phyloP scores from a whole-genome alignment of 805 yeast species.

The Jamesozyma rosinii region DNA sequence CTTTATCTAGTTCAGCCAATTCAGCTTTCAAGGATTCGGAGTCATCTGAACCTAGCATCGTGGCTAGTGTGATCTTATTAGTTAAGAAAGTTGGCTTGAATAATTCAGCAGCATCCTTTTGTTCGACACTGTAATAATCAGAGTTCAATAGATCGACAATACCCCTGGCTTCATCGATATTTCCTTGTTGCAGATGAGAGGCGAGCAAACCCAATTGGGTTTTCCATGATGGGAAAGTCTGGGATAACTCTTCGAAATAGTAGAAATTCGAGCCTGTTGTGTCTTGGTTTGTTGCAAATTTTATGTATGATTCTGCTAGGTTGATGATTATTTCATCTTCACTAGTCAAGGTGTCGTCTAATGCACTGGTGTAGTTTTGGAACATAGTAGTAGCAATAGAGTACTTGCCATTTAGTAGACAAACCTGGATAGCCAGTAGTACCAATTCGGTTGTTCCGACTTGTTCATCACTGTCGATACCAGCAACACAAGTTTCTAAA shows the following conservation, averaged over 20 bases:
- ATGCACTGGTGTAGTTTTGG: constrained; percentile 37
- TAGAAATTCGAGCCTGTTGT: constrained; percentile 38
- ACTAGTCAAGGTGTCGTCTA: constrained; percentile 35
- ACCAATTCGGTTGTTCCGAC: constrained; percentile 33
- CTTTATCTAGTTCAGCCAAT: constrained; percentile 40
- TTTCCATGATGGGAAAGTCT: constrained; percentile 43
- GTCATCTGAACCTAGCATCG: constrained; percentile 40
- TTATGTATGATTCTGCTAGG: constrained; percentile 67
- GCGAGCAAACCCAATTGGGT: constrained; percentile 57
- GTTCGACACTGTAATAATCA: constrained; percentile 32
- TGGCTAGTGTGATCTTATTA: constrained; percentile 54
- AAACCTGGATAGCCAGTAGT: constrained; percentile 36
- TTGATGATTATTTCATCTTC: constrained; percentile 71
- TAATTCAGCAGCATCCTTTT: constrained; percentile 18
- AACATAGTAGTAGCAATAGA: constrained; percentile 39
- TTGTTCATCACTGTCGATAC: constrained; percentile 36
- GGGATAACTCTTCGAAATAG: constrained; percentile 69
- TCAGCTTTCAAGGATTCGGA: constrained; percentile 37
- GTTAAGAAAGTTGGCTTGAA: constrained; percentile 47
- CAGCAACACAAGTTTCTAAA: constrained; percentile 33
- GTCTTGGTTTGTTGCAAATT: constrained; percentile 36
- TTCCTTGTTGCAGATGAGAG: constrained; percentile 67
- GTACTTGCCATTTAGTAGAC: constrained; percentile 34
- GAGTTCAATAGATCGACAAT: constrained; percentile 41
- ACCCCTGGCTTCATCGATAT: constrained; percentile 75